These are phyloP conservation scores for Pseudognaphalium luteoalbum DNA, from an alignment of 129 eudicot genomes.

Conservation along the genomic window DNA sequence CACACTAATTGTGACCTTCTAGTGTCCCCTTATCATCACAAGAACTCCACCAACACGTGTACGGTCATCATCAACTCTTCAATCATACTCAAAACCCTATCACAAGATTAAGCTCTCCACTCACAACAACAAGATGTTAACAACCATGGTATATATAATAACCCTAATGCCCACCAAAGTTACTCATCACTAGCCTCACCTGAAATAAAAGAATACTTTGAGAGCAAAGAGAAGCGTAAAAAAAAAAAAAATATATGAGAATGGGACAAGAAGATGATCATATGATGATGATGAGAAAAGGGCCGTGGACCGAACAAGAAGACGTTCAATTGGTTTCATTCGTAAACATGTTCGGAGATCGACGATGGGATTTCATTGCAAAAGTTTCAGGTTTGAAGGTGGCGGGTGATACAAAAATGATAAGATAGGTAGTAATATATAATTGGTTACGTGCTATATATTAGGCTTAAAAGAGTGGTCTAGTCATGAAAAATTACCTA, in stretches of 20 bases:
- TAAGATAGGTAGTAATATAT: constrained; percentile 40
- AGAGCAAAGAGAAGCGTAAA: neutral
- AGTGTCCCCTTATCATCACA: constrained; percentile 43
- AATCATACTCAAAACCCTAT: constrained; percentile 42
- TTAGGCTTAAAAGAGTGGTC: constrained; percentile 18
- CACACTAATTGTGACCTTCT: constrained; percentile 29
- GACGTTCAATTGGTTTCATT: constrained; percentile 70
- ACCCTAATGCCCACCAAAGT: constrained; percentile 28
- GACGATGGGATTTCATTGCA: constrained; percentile 95
- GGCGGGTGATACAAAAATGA: constrained; percentile 81
- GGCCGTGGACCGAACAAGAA: constrained; percentile 97
- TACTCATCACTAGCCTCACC: neutral
- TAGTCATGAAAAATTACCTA: too few species aligned
- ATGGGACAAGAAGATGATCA: constrained; percentile 41
- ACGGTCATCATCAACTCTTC: constrained; percentile 27
- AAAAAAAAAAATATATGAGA: neutral
- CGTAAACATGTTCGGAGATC: constrained; percentile 80
- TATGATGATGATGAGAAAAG: constrained; percentile 54
- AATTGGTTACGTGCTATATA: neutral
- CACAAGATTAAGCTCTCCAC: constrained; percentile 34
- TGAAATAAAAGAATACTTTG: neutral
- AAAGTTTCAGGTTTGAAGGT: constrained; percentile 99
- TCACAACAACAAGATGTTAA: constrained; percentile 24
- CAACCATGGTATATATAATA: constrained; percentile 30
- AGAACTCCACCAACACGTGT: constrained; percentile 35